Conservation (phyloP, 2,329 filamentous ascomycete species). For the Geosmithia flava region DNA sequence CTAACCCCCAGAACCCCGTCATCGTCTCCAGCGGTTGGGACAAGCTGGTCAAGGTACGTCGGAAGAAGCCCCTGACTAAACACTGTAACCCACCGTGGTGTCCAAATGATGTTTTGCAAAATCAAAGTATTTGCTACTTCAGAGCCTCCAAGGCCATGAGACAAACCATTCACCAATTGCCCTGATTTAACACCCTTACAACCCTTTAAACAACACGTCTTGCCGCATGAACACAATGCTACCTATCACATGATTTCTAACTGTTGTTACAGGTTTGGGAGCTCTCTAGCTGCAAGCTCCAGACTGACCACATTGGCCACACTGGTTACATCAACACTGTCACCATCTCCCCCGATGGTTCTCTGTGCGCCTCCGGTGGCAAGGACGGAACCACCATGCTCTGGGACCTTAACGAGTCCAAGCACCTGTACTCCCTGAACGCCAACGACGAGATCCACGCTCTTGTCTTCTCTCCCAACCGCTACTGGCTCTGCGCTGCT, state of each 20-base stretch:
- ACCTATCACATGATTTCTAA: not conserved
- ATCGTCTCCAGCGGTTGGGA: constrained; percentile 98
- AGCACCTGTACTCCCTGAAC: constrained; percentile 99
- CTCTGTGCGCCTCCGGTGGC: constrained; percentile 95
- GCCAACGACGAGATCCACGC: constrained; percentile 99
- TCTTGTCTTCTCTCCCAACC: constrained; percentile 99
- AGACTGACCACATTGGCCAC: constrained; percentile 99
- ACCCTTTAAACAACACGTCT: constrained; percentile 3
- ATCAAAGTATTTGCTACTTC: constrained; percentile 99
- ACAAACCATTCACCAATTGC: constrained; percentile 79
- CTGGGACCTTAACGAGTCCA: constrained; percentile 99
- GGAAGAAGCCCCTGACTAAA: not conserved
- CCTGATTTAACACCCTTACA: constrained; percentile 47
- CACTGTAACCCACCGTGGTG: not conserved
- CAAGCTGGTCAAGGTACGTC: constrained; percentile 97
- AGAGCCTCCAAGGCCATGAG: constrained; percentile 95
- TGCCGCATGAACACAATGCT: not conserved
- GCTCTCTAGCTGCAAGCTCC: constrained; percentile 96
- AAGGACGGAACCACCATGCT: constrained; percentile 99
- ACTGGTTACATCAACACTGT: constrained; percentile 99
- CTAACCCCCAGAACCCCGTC: constrained; percentile 99
- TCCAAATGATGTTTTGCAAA: constrained; percentile 80
- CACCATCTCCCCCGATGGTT: constrained; percentile 98
- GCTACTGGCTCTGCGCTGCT: constrained; percentile 99
- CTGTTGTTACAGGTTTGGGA: constrained; percentile 73